Evolutionary conservation across 2,329 filamentous ascomycete species (phyloP), one percentile per base, ranked within the genome.

Genomic region (Epicoccum nigrum): DNA sequence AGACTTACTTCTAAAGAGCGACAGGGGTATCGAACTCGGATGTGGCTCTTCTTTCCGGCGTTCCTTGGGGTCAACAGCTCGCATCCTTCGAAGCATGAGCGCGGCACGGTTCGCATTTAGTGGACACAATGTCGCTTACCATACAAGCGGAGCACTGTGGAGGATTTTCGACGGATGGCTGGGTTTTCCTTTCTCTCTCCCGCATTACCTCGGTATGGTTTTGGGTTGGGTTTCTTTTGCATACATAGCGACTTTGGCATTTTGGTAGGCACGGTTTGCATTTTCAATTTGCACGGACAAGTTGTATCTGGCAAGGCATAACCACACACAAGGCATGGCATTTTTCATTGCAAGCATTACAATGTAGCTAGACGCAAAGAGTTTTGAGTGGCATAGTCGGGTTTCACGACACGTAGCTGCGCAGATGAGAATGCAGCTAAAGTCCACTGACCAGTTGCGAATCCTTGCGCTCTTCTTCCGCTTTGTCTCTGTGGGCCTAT

Each of bases 361-460:
- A 37, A 37, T 43, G 43, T 52, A 52, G 43, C 43, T 47, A 47
- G 49, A 39, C 38, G 40, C 43, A 47, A 21, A 33, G 49, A 39
- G 43, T 47, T 33, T 21, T 34, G 38, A 37, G 42, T 45, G 48
- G 42, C 35, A 30, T 12, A 43, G 16, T 55, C 59, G 56, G 41
- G 45, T 58, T 58, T 45, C 59, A 58, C 59, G 60, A 67, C 62
- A 63, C 60, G 59, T 63, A 64, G 53, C 42, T 55, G 47, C 54
- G 56, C 58, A 55, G 35, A 35, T 38, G 41, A 44, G 19, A 57
- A 58, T 50, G 56, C 55, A 58, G 39, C 40, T 43, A 42, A 42
- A 25, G 27, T 35, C 57, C 54, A 54, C 58, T 61, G 51, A 46
- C 31, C 51, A 51, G 30, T 38, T 38, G 38, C 33, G 33, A 43